Base-by-base conservation (phyloP, 345 rosid genomes). In the Populus davidiana region DNA sequence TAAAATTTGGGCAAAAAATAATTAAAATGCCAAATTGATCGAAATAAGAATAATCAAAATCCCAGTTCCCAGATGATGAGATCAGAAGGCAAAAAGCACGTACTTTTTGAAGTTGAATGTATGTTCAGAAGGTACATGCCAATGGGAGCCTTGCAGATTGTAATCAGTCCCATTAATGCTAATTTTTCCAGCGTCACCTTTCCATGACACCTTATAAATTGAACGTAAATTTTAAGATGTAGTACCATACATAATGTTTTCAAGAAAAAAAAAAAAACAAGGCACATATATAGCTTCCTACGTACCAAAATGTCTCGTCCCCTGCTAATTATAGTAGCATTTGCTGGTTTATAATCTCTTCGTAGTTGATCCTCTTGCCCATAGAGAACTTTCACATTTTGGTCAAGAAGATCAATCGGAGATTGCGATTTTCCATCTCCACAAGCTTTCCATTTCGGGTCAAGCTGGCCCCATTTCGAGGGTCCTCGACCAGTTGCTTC, bases 101-200 rank as follows among this genome's bases (percentile, higher is more conserved):
- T 65, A 86, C 96, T 87, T 86, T 44, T 85, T 50, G 50, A 91
- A 90, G 56, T 90, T 78, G 69, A 91, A 12, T 9, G 84, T 83
- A 65, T 93, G 93, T 71, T 91, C 93, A 8, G 94, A 79, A 0
- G 94, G 92, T 8, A 88, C 41, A 80, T 90, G 97, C 97, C 93
- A 92, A 63, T 90, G 95, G 18, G 88, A 86, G 21, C 88, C 92
- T 13, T 62, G 10, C 62, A 90, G 68, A 9, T 82, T 84, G 83
- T 82, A 90, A 27, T 62, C 39, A 8, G 88, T 88, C 50, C 84
- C 83, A 39, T 85, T 80, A 31, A 91, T 80, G 33, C 36, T 82
- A 56, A 91, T 74, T 35, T 85, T 63, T 27, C 98, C 96, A 0
- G 94, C 94, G 64, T 89, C 83, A 29, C 86, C 92, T 74, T 81